Evolutionary conservation across 2,329 filamentous ascomycete genomes (phyloP), one percentile per base, ranked within the genome.

Genomic region (Penicillium polonicum): DNA sequence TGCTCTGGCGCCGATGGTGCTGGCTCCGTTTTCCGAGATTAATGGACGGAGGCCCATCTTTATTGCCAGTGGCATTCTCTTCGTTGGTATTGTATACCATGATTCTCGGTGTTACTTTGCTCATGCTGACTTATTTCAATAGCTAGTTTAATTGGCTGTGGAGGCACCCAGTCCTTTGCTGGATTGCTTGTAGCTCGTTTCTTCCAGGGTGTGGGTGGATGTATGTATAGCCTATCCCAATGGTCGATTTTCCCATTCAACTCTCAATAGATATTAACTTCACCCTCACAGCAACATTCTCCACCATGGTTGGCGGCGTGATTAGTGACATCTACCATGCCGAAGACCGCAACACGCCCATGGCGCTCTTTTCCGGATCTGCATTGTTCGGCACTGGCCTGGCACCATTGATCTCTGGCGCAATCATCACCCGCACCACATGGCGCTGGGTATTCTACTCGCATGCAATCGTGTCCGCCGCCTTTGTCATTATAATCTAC

Each of bases 381-480:
- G 92, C 91, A 0, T 78, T 97, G 0, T 81, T 88, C 10, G 93
- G 91, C 0, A 95, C 91, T 0, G 91, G 91, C 0, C 76, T 88
- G 0, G 92, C 92, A 0, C 92, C 92, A 0, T 70, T 96, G 7
- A 78, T 92, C 0, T 83, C 83, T 5, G 85, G 89, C 0, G 84
- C 88, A 45, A 85, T 97, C 60, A 84, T 88, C 0, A 77, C 89
- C 36, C 80, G 84, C 50, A 80, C 84, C 1, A 82, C 76, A 5
- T 96, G 91, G 91, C 85, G 90, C 60, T 96, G 92, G 92, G 85
- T 92, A 0, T 96, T 95, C 72, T 96, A 91, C 82, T 81, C 92
- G 29, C 92, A 97, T 65, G 85, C 86, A 8, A 91, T 96, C 45
- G 76, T 84, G 23, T 85, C 87, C 54, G 85, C 80, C 0, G 71